Percentiles rank a stretch among this genome's conserved stretches.
Evolutionary conservation across 805 yeast genomes (phyloP).

Genomic region (Starmerella khaoyaiensis): DNA sequence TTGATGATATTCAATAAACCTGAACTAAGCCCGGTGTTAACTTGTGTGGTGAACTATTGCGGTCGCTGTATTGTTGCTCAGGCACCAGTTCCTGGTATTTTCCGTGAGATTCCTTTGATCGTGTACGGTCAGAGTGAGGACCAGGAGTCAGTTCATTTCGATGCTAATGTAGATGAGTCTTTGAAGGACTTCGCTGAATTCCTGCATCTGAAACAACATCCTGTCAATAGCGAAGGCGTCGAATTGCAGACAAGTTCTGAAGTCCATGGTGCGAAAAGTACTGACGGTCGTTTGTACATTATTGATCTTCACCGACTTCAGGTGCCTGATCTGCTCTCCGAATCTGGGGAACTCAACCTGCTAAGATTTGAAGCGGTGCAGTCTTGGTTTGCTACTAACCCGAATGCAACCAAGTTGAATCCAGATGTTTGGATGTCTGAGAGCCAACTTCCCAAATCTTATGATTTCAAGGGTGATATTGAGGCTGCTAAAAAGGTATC

Average conservation of each 20-base stretch:
- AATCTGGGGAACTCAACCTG: conserved; percentile 48
- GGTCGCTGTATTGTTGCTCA: conserved; percentile 85
- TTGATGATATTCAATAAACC: conserved; percentile 52
- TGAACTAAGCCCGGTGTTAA: conserved; percentile 58
- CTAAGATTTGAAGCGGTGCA: conserved; percentile 70
- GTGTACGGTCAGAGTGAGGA: conserved; percentile 66
- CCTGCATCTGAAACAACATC: conserved; percentile 65
- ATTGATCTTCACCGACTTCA: conserved; percentile 74
- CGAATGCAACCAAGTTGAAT: conserved; percentile 37
- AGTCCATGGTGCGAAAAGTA: conserved; percentile 74
- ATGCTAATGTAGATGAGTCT: conserved; percentile 40
- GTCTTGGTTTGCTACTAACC: conserved; percentile 40
- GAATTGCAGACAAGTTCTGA: conserved; percentile 59
- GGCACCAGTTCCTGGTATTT: conserved; percentile 90
- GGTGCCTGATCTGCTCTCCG: conserved; percentile 71
- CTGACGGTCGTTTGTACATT: conserved; percentile 72
- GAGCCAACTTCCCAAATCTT: conserved; percentile 29
- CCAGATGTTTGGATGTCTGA: conserved; percentile 57
- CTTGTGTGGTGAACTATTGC: conserved; percentile 78
- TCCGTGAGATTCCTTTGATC: conserved; percentile 42
- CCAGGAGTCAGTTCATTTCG: conserved; percentile 36
- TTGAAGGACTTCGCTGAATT: conserved; percentile 54
- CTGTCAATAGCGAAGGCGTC: conserved; percentile 34
- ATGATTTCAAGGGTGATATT: conserved; percentile 36
- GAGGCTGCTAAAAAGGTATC: conserved; percentile 59